Evolutionary conservation across 139 green algal genomes (phyloP).

Genomic region (Nannochloris sp.): DNA sequence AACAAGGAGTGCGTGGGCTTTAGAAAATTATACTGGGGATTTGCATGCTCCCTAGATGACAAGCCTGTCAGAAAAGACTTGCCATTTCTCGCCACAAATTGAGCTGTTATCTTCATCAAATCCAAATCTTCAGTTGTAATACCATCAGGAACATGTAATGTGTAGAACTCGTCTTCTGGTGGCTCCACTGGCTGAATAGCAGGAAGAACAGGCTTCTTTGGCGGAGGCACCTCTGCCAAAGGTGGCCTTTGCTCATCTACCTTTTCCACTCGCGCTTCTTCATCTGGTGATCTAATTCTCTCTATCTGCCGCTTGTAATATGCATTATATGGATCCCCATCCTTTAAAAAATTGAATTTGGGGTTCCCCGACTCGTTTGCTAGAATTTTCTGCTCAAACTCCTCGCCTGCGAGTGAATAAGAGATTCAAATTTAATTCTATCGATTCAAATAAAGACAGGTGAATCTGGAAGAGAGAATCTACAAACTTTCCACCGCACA

Average conservation of each 20-base stretch:
- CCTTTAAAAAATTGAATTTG: constrained; percentile 96
- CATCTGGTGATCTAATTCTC: constrained; percentile 10
- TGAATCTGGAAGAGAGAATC: too few relatives aligned
- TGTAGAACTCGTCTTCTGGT: constrained; percentile 85
- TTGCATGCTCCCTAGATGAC: constrained; percentile 60
- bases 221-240: constrained; percentile 14
- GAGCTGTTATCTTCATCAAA: constrained; percentile 89
- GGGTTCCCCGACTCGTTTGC: constrained; percentile 83
- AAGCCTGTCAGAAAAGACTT: constrained; percentile 74
- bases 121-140: constrained; percentile 81
- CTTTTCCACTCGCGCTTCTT: constrained; percentile 20
- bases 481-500: neutral
- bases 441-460: neutral
- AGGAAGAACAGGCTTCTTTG: constrained; percentile 20
- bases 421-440: neutral
- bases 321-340: constrained; percentile 89
- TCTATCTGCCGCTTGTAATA: constrained; percentile 85
- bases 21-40: constrained; percentile 70
- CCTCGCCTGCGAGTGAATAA: constrained; percentile 45
- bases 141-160: constrained; percentile 79
- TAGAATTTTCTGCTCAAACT: constrained; percentile 92
- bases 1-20: constrained; percentile 93
- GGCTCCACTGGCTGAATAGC: constrained; percentile 59
- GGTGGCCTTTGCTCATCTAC: constrained; percentile 18
- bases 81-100: constrained; percentile 93